Evolutionary conservation across 2,329 filamentous ascomycete genomes (phyloP).

Genomic region (Colletotrichum higginsianum): DNA sequence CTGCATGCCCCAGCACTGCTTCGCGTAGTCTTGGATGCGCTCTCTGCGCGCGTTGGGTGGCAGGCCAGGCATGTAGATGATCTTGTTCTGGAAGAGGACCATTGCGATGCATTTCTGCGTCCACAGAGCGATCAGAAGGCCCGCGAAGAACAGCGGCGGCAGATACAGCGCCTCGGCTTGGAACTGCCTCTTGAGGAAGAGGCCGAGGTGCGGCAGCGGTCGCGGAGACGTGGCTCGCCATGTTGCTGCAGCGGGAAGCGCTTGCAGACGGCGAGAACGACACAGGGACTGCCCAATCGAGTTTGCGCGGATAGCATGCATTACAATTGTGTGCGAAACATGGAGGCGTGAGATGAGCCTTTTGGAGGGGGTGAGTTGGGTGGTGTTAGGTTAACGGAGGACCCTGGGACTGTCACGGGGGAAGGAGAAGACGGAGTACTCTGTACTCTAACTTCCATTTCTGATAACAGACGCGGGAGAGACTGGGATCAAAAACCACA

Average conservation of each 20-base stretch:
- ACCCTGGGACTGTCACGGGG: constrained; percentile 18
- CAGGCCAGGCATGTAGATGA: constrained; percentile 85
- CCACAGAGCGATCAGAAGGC: constrained; percentile 76
- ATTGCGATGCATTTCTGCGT: constrained; percentile 80
- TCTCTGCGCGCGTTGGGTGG: constrained; percentile 80
- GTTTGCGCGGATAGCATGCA: constrained; percentile 45
- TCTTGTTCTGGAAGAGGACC: constrained; percentile 83
- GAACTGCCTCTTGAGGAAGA: constrained; percentile 48
- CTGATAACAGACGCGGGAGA: constrained; percentile 16
- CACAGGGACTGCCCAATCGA: constrained; percentile 43
- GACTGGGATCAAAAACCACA: background rate
- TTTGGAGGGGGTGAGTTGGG: constrained; percentile 7
- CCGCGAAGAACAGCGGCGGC: constrained; percentile 76
- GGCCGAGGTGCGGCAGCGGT: constrained; percentile 39
- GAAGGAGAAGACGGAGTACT: no score
- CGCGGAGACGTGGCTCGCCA: constrained; percentile 39
- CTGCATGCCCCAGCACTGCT: constrained; percentile 70
- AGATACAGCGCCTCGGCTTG: constrained; percentile 64
- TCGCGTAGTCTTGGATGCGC: constrained; percentile 74
- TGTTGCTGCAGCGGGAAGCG: constrained; percentile 15
- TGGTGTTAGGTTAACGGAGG: constrained; percentile 6
- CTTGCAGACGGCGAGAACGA: constrained; percentile 20
- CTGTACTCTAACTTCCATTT: background rate
- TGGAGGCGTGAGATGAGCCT: constrained; percentile 25
- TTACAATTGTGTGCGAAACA: constrained; percentile 45